phyloP scores from a whole-genome alignment of 2,329 filamentous ascomycete genomes.

The Teratosphaeriaceae sp. region DNA sequence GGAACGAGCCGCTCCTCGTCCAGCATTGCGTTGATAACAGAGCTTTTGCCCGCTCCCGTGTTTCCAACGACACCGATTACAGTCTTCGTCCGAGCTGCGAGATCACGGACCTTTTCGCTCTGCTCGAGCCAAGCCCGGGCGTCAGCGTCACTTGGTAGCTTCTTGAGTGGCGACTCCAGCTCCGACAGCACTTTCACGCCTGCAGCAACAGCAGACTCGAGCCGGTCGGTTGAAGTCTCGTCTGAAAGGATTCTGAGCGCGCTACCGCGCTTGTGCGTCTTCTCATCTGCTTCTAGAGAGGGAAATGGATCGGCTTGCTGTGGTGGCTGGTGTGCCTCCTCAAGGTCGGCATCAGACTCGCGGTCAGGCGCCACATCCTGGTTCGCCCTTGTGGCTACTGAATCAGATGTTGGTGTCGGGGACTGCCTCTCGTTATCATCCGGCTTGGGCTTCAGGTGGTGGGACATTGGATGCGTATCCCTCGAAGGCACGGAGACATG shows the following conservation, averaged over 20 bases:
- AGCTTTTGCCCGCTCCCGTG: conserved; percentile 57
- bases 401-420: too few relatives aligned
- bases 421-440: too few relatives aligned
- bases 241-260: background rate
- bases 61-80: conserved; percentile 56
- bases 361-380: background rate
- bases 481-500: too few relatives aligned
- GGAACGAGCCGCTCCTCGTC: conserved; percentile 53
- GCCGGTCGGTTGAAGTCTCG: background rate
- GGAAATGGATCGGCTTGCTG: background rate
- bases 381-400: background rate
- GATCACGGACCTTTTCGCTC: conserved; percentile 27
- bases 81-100: conserved; percentile 35
- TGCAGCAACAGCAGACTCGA: background rate
- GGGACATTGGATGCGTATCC: too few relatives aligned
- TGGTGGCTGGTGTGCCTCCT: background rate
- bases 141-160: background rate
- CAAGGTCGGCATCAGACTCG: background rate
- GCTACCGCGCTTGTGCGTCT: background rate
- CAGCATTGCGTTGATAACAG: conserved; percentile 56
- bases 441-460: too few relatives aligned
- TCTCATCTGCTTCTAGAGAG: background rate
- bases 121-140: background rate
- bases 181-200: background rate
- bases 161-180: background rate